These are phyloP conservation scores for Nakazawaea holstii DNA, from an alignment of 805 yeast genomes.

Conservation along the genomic window DNA sequence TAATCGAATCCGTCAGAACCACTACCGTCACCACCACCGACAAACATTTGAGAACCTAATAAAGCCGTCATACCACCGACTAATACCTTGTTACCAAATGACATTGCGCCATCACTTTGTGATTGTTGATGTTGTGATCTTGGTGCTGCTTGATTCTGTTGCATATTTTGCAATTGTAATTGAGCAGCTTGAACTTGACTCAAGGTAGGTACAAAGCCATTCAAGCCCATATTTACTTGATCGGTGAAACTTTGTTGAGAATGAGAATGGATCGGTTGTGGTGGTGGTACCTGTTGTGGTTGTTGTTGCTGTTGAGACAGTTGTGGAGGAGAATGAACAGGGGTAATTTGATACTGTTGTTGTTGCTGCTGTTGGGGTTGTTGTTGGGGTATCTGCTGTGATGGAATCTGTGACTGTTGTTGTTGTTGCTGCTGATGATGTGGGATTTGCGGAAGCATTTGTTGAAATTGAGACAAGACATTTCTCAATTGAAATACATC, in stretches of 20 bases:
- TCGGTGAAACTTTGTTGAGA: constrained; percentile 9
- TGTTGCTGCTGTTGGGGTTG: constrained; percentile 3
- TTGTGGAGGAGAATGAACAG: constrained; percentile 4
- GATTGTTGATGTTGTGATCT: not conserved
- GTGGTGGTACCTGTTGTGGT: constrained; percentile 8
- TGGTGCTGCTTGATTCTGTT: not conserved
- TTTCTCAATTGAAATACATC: constrained; percentile 47
- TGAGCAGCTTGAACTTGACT: constrained; percentile 11
- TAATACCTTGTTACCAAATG: constrained; percentile 21
- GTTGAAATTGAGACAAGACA: constrained; percentile 13
- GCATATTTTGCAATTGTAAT: constrained; percentile 9
- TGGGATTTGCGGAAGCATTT: constrained; percentile 5
- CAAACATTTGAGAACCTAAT: constrained; percentile 25
- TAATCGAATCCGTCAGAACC: constrained; percentile 11
- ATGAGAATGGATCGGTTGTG: constrained; percentile 8
- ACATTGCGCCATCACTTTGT: constrained; percentile 11
- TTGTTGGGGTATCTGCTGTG: not conserved
- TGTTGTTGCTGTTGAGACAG: constrained; percentile 3
- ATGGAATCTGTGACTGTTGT: constrained; percentile 3
- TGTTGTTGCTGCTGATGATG: constrained; percentile 3
- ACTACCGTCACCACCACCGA: constrained; percentile 7
- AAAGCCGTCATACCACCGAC: constrained; percentile 30
- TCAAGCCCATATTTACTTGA: constrained; percentile 10
- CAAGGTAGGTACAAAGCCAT: constrained; percentile 11
- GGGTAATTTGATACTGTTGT: constrained; percentile 6